Evolutionary conservation across 345 rosid genomes (phyloP).

Genomic region (Nephelium lappaceum): DNA sequence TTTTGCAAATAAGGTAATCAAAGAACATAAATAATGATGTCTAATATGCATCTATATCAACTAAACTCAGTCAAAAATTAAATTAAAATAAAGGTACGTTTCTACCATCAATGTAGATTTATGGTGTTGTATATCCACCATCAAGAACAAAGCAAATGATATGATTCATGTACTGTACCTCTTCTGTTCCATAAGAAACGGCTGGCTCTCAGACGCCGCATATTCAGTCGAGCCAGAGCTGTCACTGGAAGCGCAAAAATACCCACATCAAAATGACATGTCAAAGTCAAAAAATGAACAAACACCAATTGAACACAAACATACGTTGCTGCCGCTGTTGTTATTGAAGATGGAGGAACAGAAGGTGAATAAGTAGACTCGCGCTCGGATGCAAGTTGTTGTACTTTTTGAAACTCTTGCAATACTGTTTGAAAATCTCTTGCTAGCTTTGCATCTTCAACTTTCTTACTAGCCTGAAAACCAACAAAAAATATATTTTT

Average conservation of each 20-base stretch:
- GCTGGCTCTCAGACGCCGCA: slow-evolving; percentile 40
- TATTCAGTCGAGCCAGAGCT: slow-evolving; percentile 45
- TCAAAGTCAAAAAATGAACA: not conserved
- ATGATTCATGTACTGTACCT: slow-evolving; percentile 29
- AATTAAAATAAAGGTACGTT: not conserved
- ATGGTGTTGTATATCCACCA: not conserved
- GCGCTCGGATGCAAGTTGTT: slow-evolving; percentile 66
- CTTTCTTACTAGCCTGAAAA: slow-evolving; percentile 52
- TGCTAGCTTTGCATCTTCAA: slow-evolving; percentile 76
- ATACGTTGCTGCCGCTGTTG: slow-evolving; percentile 21
- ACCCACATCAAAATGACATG: not conserved
- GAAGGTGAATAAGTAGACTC: slow-evolving; percentile 66
- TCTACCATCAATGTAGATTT: not conserved
- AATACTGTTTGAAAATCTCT: slow-evolving; percentile 61
- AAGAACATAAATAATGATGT: not conserved
- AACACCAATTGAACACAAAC: not conserved
- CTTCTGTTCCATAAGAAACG: slow-evolving; percentile 53
- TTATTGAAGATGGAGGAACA: slow-evolving; percentile 40
- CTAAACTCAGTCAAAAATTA: not conserved
- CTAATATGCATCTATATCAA: not conserved
- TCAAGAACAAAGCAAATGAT: not conserved
- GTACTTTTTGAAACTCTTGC: slow-evolving; percentile 69
- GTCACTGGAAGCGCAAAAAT: slow-evolving; percentile 14
- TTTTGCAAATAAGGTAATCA: slow-evolving; percentile 12
- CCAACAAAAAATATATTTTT: not conserved